Conservation (phyloP, 2,329 filamentous ascomycete genomes). For the Colletotrichum shisoi region DNA sequence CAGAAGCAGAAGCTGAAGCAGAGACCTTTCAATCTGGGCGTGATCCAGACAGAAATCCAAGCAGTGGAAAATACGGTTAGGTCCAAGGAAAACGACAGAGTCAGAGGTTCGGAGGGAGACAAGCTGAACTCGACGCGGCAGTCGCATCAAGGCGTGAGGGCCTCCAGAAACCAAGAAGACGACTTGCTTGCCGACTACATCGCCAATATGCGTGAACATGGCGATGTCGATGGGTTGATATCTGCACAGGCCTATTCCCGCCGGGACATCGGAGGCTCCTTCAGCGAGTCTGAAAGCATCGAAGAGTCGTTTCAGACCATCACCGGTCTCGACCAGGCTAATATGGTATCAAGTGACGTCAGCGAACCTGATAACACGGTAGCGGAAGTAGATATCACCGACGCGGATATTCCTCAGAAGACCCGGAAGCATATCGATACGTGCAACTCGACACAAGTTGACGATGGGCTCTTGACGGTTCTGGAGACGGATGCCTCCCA, state of each 20-base stretch:
- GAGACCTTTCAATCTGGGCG: constrained; percentile 38
- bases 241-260: constrained; percentile 65
- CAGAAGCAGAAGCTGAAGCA: constrained; percentile 43
- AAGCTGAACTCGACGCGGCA: neutral
- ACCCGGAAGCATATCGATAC: neutral
- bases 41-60: constrained; percentile 48
- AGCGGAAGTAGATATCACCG: neutral
- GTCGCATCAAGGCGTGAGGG: neutral
- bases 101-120: no score
- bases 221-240: constrained; percentile 67
- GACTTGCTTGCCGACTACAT: constrained; percentile 74
- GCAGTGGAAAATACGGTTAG: constrained; percentile 43
- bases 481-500: constrained; percentile 16
- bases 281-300: constrained; percentile 42
- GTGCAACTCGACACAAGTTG: neutral
- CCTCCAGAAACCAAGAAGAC: constrained; percentile 54
- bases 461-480: neutral
- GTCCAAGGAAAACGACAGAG: constrained; percentile 37
- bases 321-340: neutral
- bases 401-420: neutral
- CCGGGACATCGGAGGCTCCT: constrained; percentile 43
- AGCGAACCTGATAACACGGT: neutral
- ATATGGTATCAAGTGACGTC: neutral
- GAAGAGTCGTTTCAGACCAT: constrained; percentile 40
- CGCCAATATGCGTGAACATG: constrained; percentile 66